Base-by-base conservation (phyloP, 352 stramenopile species). In the Phytophthora brassicae region DNA sequence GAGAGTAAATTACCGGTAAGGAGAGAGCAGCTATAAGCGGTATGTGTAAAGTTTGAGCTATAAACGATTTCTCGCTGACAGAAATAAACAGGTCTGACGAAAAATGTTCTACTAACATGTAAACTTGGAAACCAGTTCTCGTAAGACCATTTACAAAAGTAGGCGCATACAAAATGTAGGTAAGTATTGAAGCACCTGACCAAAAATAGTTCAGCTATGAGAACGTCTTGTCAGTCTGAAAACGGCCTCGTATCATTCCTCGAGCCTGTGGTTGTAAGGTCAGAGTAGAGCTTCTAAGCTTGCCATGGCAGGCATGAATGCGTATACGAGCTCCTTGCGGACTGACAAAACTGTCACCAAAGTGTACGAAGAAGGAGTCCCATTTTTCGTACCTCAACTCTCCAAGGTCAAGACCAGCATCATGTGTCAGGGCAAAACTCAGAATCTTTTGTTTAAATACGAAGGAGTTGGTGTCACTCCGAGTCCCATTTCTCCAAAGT, bases 321-420 rank as follows among this genome's bases (percentile, higher is more conserved):
- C 70, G 24, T 80, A 84, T 42, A 66, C 70, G 23, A 64, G 50
- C 23, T 82, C 72, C 17, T 56, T 84, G n/a, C 66, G 75, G 2
- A 60, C 38, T 28, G 75, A 77, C 20, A 68, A 62, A 24, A 47
- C 46, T 4, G 12, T 54, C 0, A 46, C 56, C 14, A 79, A 77
- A 35, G 9, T 57, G 4, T 68, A 70, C 35, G 75, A 84, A 31
- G 45, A 63, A 28, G 75, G 78, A 6, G 71, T 84, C 28, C 66
- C 78, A 54, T 85, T 84, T 60, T 88, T 83, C 57, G 79, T 88
- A 17, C 69, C 79, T 17, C 79, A 88, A 50, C 66, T 88, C 2
- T 66, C 79, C 63, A 88, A 86, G 53, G 79, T 88, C 72, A 88
- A 88, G 56, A 88, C 78, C 20, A 81, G 69, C 43, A 60, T 80